A percentile compares a stretch with the other conserved stretches of the same genome.
Evolutionary conservation across 768 basidiomycete genomes (phyloP).

Genomic region (Amanita rubescens): DNA sequence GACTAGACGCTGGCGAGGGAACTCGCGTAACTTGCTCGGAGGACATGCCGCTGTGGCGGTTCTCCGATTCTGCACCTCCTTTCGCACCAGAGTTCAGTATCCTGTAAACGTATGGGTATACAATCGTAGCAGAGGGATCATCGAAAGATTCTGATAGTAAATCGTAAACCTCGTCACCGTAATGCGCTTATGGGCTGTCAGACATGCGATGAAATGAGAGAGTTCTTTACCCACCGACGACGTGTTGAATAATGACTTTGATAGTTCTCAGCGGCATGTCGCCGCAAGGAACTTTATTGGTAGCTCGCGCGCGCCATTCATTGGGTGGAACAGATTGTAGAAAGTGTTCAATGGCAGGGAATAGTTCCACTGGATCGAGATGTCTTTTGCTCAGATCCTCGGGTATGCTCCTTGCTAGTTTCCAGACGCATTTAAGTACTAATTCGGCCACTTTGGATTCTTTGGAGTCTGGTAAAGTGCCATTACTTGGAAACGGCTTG

Average conservation of each 20-base stretch:
- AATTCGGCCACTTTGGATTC: constrained; percentile 89
- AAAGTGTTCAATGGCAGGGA: constrained; percentile 92
- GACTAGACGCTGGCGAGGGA: constrained; percentile 54
- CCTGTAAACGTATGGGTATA: constrained; percentile 91
- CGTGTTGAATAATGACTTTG: constrained; percentile 96
- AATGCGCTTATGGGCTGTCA: constrained; percentile 47
- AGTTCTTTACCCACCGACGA: constrained; percentile 66
- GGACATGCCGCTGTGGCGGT: constrained; percentile 23
- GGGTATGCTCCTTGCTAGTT: constrained; percentile 89
- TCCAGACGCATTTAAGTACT: constrained; percentile 96
- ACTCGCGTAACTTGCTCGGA: constrained; percentile 36
- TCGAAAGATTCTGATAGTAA: constrained; percentile 86
- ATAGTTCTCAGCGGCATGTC: constrained; percentile 98
- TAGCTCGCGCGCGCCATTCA: constrained; percentile 90
- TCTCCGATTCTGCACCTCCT: constrained; percentile 30
- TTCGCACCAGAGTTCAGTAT: constrained; percentile 69
- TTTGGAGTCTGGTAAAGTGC: constrained; percentile 65
- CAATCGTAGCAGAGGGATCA: constrained; percentile 94
- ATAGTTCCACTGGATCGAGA: constrained; percentile 82
- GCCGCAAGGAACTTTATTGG: constrained; percentile 87
- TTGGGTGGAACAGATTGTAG: constrained; percentile 89
- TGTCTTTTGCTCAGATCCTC: constrained; percentile 77
- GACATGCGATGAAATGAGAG: not conserved
- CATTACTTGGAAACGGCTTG: constrained; percentile 74
- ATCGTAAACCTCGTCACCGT: constrained; percentile 88